Evolutionary conservation across 768 basidiomycete genomes (phyloP).

Genomic region (Calvatia gigantea): DNA sequence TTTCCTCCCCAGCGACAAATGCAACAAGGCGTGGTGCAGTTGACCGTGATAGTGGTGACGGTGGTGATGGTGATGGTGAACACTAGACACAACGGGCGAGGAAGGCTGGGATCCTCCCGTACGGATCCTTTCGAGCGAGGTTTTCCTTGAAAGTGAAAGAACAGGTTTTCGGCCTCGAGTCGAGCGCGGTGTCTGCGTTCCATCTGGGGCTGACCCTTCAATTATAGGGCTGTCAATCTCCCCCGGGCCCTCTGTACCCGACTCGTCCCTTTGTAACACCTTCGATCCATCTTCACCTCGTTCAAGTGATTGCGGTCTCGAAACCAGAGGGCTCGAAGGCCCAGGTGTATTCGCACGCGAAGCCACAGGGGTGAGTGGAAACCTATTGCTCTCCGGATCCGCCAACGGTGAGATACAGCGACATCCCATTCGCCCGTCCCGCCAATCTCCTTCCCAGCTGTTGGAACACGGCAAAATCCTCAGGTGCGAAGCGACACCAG

Average conservation of each 20-base stretch:
- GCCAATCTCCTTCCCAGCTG: constrained; percentile 44
- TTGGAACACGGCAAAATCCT: constrained; percentile 52
- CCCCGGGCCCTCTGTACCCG: neutral
- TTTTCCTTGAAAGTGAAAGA: neutral
- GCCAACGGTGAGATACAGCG: constrained; percentile 59
- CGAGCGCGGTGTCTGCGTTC: neutral
- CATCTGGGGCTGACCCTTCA: neutral
- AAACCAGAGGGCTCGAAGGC: neutral
- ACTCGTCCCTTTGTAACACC: neutral
- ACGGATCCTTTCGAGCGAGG: neutral
- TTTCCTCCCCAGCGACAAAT: constrained; percentile 27
- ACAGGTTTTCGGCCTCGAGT: neutral
- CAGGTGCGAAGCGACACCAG: constrained; percentile 56
- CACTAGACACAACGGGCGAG: constrained; percentile 10
- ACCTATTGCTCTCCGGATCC: constrained; percentile 57
- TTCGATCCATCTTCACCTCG: neutral
- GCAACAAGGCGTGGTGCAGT: constrained; percentile 36
- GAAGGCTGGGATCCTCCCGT: neutral
- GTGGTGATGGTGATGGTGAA: constrained; percentile 22
- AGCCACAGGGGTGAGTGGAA: constrained; percentile 30
- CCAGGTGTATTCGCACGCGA: neutral
- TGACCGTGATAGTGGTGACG: constrained; percentile 32
- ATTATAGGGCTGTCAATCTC: neutral
- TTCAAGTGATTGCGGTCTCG: neutral
- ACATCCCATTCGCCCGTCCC: constrained; percentile 60